phyloP scores from a whole-genome alignment of 768 basidiomycete genomes.

The Suillus paluster region DNA sequence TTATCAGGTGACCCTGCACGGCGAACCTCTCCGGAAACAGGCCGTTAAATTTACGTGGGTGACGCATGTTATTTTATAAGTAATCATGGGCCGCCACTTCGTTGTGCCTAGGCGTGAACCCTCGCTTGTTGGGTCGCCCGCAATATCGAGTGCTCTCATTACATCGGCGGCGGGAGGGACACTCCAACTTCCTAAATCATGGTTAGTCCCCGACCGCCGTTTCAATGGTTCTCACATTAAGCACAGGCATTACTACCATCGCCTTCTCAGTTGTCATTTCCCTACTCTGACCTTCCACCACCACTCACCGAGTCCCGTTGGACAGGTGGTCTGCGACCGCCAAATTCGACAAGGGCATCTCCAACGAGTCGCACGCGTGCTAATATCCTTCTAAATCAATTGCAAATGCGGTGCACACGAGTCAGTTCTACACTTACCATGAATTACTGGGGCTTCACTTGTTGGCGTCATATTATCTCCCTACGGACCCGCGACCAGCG shows the following conservation, averaged over 20 bases:
- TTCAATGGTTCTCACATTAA: background rate
- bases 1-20: conserved; percentile 64
- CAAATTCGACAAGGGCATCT: background rate
- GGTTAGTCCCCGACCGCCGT: background rate
- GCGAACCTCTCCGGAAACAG: background rate
- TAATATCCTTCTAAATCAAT: background rate
- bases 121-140: background rate
- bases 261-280: background rate
- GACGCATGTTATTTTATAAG: background rate
- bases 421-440: background rate
- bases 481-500: no score
- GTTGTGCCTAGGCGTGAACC: background rate
- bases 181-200: no score
- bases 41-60: background rate
- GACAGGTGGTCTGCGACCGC: no score
- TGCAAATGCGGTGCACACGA: background rate
- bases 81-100: background rate
- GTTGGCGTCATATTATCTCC: background rate
- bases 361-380: background rate
- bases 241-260: background rate
- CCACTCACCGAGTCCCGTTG: background rate
- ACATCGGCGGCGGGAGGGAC: background rate
- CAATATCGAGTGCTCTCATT: background rate
- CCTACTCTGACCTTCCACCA: background rate
- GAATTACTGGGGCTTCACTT: background rate